phyloP scores from a whole-genome alignment of 179 eudicot genomes.

The Carnegiea gigantea region DNA sequence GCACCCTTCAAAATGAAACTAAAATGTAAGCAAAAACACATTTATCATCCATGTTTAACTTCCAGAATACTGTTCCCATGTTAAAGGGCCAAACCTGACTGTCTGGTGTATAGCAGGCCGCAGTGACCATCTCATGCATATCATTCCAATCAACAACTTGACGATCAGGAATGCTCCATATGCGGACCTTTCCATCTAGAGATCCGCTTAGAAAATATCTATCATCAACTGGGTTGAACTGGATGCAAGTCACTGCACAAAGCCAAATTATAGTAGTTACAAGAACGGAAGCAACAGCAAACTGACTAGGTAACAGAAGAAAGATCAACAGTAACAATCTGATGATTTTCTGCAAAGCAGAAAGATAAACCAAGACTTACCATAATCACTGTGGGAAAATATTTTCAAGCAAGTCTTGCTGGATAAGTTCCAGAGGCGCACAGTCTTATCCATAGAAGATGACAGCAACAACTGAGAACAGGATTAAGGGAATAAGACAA shows the following conservation, averaged over 20 bases:
- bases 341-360: not conserved
- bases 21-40: constrained; percentile 25
- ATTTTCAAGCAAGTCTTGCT: constrained; percentile 87
- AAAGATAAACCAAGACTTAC: constrained; percentile 40
- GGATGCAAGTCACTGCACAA: constrained; percentile 93
- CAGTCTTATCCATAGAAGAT: constrained; percentile 99
- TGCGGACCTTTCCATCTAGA: constrained; percentile 94
- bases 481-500: constrained; percentile 9
- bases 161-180: constrained; percentile 98
- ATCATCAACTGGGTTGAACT: constrained; percentile 97
- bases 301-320: not conserved
- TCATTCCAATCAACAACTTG: constrained; percentile 99
- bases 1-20: constrained; percentile 67
- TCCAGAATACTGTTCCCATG: not conserved
- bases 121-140: constrained; percentile 99
- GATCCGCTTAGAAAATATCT: constrained; percentile 96
- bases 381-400: constrained; percentile 99
- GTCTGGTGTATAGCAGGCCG: constrained; percentile 98
- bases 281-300: constrained; percentile 4
- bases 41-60: not conserved
- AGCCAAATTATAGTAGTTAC: not conserved
- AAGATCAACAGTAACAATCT: not conserved
- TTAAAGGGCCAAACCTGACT: constrained; percentile 64
- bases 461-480: constrained; percentile 84
- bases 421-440: constrained; percentile 87